Evolutionary conservation across 805 yeast genomes (phyloP).

Genomic region (Monosporozyma servazzii): DNA sequence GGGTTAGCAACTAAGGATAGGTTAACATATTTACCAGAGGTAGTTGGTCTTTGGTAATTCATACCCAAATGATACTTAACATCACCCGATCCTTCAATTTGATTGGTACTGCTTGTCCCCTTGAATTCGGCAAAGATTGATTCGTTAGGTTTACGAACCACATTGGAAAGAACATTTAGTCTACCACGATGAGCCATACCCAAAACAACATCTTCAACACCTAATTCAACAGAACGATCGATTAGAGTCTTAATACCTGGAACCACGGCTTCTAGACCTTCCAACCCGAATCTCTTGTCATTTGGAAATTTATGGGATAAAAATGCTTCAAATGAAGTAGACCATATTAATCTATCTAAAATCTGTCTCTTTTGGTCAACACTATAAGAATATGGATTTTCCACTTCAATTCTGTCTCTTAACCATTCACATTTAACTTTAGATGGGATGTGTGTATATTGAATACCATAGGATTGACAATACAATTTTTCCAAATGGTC

Average conservation of each 20-base stretch:
- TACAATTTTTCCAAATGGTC: slow-evolving; percentile 72
- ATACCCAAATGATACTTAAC: slow-evolving; percentile 98
- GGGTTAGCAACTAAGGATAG: slow-evolving; percentile 97
- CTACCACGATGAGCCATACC: slow-evolving; percentile 99
- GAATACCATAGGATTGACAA: slow-evolving; percentile 85
- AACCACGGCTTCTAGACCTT: slow-evolving; percentile 94
- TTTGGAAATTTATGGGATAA: slow-evolving; percentile 93
- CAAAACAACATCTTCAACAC: slow-evolving; percentile 90
- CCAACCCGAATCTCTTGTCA: slow-evolving; percentile 96
- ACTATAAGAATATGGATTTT: slow-evolving; percentile 72
- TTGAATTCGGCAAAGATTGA: slow-evolving; percentile 93
- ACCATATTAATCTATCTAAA: slow-evolving; percentile 93
- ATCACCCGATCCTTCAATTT: slow-evolving; percentile 89
- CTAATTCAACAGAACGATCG: slow-evolving; percentile 84
- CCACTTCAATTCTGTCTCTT: slow-evolving; percentile 91
- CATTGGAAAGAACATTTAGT: slow-evolving; percentile 93
- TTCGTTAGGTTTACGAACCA: slow-evolving; percentile 97
- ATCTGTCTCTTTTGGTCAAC: slow-evolving; percentile 92
- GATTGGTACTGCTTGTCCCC: slow-evolving; percentile 70
- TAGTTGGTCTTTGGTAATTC: slow-evolving; percentile 98
- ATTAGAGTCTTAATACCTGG: slow-evolving; percentile 96
- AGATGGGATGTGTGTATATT: slow-evolving; percentile 93
- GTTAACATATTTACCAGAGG: slow-evolving; percentile 93
- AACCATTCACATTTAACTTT: slow-evolving; percentile 97
- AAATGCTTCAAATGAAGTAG: slow-evolving; percentile 88